Evolutionary conservation across 345 rosid species (phyloP), one percentile per base, ranked within the genome.

Genomic region (Citrus medica): DNA sequence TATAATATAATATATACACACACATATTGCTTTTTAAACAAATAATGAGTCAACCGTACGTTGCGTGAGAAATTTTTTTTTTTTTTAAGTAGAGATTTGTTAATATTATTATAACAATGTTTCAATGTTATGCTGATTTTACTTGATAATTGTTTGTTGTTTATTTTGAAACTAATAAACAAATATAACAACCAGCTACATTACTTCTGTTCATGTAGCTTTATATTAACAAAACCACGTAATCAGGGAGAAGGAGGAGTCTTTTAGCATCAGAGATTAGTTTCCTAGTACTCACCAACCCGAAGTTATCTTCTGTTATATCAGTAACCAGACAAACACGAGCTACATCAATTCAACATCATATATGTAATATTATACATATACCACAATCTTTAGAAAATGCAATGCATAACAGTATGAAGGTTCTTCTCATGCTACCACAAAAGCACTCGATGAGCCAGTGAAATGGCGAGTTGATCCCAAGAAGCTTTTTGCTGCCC

Each of bases 371-470:
- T 37, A 72, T 40, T 21, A 40, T 21, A 65, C 6, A 40, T 13
- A 66, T 12, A 32, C 37, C 30, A 28, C 25, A 27, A 75, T 10
- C 69, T 5, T 46, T 25, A 13, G 9, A 25, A 22, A 7, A 37
- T 21, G 64, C 24, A 1, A 30, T 16, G n/a, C 5, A 56, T 24
- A 51, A 53, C 8, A 56, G 3, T 51, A 32, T 9, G 40, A 48
- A 42, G 56, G 62, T 5, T 24, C 22, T 25, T 67, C 56, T 91
- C 84, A 91, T 65, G 82, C 70, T 63, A 90, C 92, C 62, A 91
- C 93, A 56, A 93, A 91, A 38, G 93, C 95, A 42, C 90, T 92
- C 0, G 93, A 91, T n/a, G 95, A 83, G 37, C 97, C 97, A 0
- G 90, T 83, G 80, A 91, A 93, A 82, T 90, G 92, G 78, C 80